phyloP scores from a whole-genome alignment of 352 stramenopile species.

The Phytophthora pinifolia region DNA sequence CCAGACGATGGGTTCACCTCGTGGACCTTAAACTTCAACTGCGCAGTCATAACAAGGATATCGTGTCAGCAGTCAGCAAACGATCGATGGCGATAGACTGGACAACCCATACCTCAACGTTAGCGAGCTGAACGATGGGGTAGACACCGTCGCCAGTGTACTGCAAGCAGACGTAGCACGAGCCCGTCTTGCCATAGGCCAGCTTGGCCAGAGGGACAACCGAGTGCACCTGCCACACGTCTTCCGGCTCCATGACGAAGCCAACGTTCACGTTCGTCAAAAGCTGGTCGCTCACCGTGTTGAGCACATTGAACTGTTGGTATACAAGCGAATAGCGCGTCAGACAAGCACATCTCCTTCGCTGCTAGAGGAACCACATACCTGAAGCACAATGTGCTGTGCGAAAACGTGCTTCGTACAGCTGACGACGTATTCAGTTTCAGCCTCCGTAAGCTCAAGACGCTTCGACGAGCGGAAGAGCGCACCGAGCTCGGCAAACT shows the following conservation, averaged over 20 bases:
- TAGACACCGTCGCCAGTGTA: conserved; percentile 76
- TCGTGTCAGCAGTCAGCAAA: conserved; percentile 1
- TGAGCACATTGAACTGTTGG: conserved; percentile 97
- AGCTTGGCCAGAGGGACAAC: conserved; percentile 88
- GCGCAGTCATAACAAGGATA: conserved; percentile 12
- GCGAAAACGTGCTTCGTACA: conserved; percentile 98
- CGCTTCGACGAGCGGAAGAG: conserved; percentile 93
- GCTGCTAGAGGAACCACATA: conserved; percentile 11
- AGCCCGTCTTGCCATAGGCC: conserved; percentile 93
- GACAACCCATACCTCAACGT: conserved; percentile 68
- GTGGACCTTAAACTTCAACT: conserved; percentile 95
- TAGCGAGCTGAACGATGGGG: conserved; percentile 89
- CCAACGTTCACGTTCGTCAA: conserved; percentile 95
- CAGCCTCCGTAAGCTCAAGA: conserved; percentile 94
- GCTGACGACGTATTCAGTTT: conserved; percentile 98
- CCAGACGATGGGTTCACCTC: conserved; percentile 95
- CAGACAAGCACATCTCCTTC: not conserved
- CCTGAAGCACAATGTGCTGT: conserved; percentile 93
- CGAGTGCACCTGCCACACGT: conserved; percentile 91
- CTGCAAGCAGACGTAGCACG: conserved; percentile 94
- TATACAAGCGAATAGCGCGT: conserved; percentile 11
- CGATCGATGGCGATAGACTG: not conserved
- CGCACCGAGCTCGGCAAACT: conserved; percentile 92
- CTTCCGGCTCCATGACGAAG: conserved; percentile 88
- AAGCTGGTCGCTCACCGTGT: conserved; percentile 98